Percentiles rank a stretch among this genome's conserved stretches.
These are phyloP conservation scores for Fraxinus sp. DNA, from an alignment of 305 asterid species.

Conservation along the genomic window DNA sequence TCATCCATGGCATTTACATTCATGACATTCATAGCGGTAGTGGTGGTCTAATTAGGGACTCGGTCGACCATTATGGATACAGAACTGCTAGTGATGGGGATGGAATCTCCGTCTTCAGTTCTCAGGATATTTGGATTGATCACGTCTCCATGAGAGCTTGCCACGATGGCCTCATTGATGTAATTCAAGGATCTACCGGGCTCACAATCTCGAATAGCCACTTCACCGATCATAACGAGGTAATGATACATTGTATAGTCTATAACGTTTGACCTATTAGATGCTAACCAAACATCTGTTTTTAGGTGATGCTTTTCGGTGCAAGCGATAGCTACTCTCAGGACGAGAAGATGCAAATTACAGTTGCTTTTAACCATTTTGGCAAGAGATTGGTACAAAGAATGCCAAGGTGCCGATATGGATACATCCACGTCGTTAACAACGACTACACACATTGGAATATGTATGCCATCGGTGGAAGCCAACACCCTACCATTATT, in stretches of 20 bases:
- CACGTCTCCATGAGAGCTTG: conserved; percentile 62
- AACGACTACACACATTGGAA: conserved; percentile 54
- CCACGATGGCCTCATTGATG: conserved; percentile 60
- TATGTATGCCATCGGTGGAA: conserved; percentile 55
- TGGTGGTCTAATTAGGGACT: conserved; percentile 57
- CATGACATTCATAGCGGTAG: conserved; percentile 37
- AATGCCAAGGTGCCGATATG: conserved; percentile 49
- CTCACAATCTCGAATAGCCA: conserved; percentile 63
- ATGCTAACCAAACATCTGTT: background rate
- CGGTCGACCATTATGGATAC: conserved; percentile 46
- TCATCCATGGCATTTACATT: conserved; percentile 58
- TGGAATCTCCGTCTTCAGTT: conserved; percentile 58
- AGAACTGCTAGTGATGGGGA: conserved; percentile 65
- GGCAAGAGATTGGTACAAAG: conserved; percentile 43
- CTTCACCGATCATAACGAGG: conserved; percentile 76
- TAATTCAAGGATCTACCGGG: conserved; percentile 55
- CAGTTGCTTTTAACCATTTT: conserved; percentile 46
- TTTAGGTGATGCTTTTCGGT: conserved; percentile 44
- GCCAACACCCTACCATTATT: conserved; percentile 40
- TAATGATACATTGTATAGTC: background rate
- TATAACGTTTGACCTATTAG: background rate
- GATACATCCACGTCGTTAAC: conserved; percentile 47
- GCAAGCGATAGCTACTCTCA: conserved; percentile 28
- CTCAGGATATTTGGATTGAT: conserved; percentile 64
- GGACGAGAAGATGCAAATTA: conserved; percentile 43